Evolutionary conservation across 139 green algal species (phyloP), one percentile per base, ranked within the genome.

Genomic region (Chlamydomonas applanata): DNA sequence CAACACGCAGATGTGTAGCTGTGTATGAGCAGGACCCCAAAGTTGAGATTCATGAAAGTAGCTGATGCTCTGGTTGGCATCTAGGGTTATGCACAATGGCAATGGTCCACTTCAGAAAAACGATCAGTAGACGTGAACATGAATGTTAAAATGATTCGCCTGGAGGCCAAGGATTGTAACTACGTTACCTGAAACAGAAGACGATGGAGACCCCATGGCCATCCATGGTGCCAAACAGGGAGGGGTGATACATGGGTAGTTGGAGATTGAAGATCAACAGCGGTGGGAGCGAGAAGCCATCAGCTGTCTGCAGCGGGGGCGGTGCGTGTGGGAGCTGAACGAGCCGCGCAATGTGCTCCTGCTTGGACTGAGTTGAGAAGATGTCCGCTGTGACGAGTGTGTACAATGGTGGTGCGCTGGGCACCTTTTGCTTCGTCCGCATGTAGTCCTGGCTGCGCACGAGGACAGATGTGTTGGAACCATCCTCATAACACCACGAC

Each of bases 261-360:
- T 97, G 91, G 27, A 97, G 67, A 74, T 93, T 96, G 86, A 97
- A 74, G 60, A 97, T 79, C 1, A 97, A 79, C 64, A 97, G 73
- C 1, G 83, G 86, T 20, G 92, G 93, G 35, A 95, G 79, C 4
- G 68, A 59, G 35, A 86, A 71, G 3, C 85, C 78, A 0, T 67
- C 57, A 2, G 14, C 56, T 44, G 74, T 34, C 53, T 72, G 72
- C 27, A 76, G 56, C 9, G 78, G 25, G 3, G 64, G 57, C 11
- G 25, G 68, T 7, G 72, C 27, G 46, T 75, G 64, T 19, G 82
- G 62, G 72, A 97, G 67, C 71, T 85, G 60, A n/a, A 95, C 61
- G 4, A 88, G 76, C 45, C 83, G 62, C 0, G 89, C 88, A 19
- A 97, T 87, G 69, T 97, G 91, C 35, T 79, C 75, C 4, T 90